A percentile compares a stretch with the other conserved stretches of the same genome.
These are phyloP conservation scores for Cenchrus americanus DNA, from an alignment of 176 grass and related monocot species.

Conservation along the genomic window DNA sequence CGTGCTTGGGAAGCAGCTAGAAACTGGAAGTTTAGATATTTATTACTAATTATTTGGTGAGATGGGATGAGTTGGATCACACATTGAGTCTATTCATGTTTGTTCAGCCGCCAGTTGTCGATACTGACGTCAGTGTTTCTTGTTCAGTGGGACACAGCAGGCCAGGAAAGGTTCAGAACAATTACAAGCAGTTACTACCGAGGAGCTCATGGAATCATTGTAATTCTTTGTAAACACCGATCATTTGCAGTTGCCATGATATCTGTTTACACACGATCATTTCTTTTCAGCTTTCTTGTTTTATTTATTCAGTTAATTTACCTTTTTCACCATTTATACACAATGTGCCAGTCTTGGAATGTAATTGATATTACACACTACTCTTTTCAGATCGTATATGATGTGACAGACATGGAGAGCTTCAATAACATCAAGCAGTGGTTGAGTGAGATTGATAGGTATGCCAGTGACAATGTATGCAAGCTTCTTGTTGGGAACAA, in stretches of 20 bases:
- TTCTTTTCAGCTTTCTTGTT: background rate
- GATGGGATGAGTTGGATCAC: slow-evolving; percentile 16
- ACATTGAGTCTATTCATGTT: slow-evolving; percentile 6
- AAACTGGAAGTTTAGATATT: background rate
- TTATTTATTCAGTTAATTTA: background rate
- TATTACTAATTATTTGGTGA: slow-evolving; percentile 29
- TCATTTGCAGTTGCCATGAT: slow-evolving; percentile 24
- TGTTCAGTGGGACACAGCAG: slow-evolving; percentile 95
- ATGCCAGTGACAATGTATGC: slow-evolving; percentile 92
- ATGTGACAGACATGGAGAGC: slow-evolving; percentile 84
- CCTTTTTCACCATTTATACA: background rate
- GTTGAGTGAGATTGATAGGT: slow-evolving; percentile 96
- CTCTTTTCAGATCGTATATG: slow-evolving; percentile 83
- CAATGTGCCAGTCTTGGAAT: background rate
- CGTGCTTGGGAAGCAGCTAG: background rate
- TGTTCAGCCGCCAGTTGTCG: slow-evolving; percentile 28
- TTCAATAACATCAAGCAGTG: slow-evolving; percentile 95
- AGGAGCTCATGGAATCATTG: slow-evolving; percentile 98
- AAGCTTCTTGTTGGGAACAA: slow-evolving; percentile 98
- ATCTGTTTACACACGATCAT: background rate
- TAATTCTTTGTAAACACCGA: slow-evolving; percentile 34
- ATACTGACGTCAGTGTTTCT: slow-evolving; percentile 41
- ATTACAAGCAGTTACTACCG: slow-evolving; percentile 96
- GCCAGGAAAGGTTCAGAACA: slow-evolving; percentile 93
- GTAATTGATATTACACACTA: slow-evolving; percentile 3